These are phyloP conservation scores for Backusella circina DNA, from an alignment of 192 early-diverging fungal genomes.

Conservation along the genomic window DNA sequence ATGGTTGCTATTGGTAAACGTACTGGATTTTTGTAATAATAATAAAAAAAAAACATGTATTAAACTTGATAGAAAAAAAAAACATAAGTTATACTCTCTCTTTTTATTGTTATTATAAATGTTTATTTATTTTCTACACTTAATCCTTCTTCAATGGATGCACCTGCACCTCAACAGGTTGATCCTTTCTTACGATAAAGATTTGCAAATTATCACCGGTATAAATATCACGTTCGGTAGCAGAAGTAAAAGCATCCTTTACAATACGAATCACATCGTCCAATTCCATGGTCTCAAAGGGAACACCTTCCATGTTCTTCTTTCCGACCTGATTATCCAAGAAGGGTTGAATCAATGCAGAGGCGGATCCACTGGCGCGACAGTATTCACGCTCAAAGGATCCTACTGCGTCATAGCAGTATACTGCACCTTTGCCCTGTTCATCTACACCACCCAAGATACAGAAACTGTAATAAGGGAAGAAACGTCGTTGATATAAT, in stretches of 20 bases:
- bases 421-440: slow-evolving; percentile 90
- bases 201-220: slow-evolving; percentile 96
- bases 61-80: background rate
- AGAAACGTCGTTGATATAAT: slow-evolving; percentile 90
- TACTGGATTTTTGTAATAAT: slow-evolving; percentile 13
- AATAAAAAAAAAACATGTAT: too few species aligned
- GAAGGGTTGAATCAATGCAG: slow-evolving; percentile 94
- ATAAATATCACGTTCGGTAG: slow-evolving; percentile 98
- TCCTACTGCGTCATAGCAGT: slow-evolving; percentile 90
- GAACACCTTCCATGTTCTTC: slow-evolving; percentile 61
- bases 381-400: slow-evolving; percentile 77
- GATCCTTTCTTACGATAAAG: slow-evolving; percentile 74
- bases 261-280: slow-evolving; percentile 73
- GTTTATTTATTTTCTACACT: background rate
- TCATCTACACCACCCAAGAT: slow-evolving; percentile 87
- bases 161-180: slow-evolving; percentile 68
- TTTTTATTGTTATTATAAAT: background rate
- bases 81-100: background rate
- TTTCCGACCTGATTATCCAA: slow-evolving; percentile 91
- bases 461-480: slow-evolving; percentile 94
- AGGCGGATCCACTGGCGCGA: slow-evolving; percentile 78
- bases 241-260: slow-evolving; percentile 95
- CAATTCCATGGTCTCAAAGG: slow-evolving; percentile 37
- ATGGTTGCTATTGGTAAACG: slow-evolving; percentile 18
- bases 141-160: slow-evolving; percentile 92